Base-by-base conservation (phyloP, 2,329 filamentous ascomycete species). In the Stemphylium lycopersici region DNA sequence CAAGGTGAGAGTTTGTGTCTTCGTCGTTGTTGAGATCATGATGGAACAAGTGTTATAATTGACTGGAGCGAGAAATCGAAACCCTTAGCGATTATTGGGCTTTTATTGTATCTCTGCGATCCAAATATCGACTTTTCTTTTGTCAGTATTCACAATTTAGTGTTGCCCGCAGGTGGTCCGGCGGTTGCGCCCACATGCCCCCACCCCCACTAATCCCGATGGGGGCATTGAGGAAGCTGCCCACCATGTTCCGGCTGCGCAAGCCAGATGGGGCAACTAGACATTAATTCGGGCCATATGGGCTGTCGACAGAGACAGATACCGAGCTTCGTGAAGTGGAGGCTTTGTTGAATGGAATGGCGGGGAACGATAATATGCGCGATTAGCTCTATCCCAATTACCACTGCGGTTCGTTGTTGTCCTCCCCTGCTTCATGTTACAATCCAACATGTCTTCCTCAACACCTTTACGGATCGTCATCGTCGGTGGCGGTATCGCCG, bases 401-500 rank as follows among this genome's bases (percentile, higher is more conserved):
- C 6, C 22, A 24, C 6, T 24, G 22, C 4, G 6, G 4, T 24
- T 24, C 22, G 2, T 24, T 6, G 3, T 7, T 24, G 22, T 24
- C 13, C 13, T 4, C 13, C 24, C 8, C 3, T 6, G n/a, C 26
- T 32, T n/a, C 2, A 18, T 22, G 6, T 24, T 6, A 6, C 6
- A 2, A 24, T 11, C 11, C 16, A 26, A 47, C 16, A 63, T 59
- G 60, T 48, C 56, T 44, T 58, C 55, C 11, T 49, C 54, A 53
- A 56, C 39, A 44, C 57, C 59, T 47, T 71, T 74, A 60, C 63
- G 58, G 42, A 72, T 75, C 52, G 59, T 72, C 55, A 74, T 71
- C 41, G 59, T 65, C n/a, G 61, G 62, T 43, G 58, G 73, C 11
- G 65, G 65, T 39, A 66, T 66, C 37, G 65, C 60, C 45, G 65